Evolutionary conservation across 805 yeast genomes (phyloP).

Genomic region (Candida boleticola): DNA sequence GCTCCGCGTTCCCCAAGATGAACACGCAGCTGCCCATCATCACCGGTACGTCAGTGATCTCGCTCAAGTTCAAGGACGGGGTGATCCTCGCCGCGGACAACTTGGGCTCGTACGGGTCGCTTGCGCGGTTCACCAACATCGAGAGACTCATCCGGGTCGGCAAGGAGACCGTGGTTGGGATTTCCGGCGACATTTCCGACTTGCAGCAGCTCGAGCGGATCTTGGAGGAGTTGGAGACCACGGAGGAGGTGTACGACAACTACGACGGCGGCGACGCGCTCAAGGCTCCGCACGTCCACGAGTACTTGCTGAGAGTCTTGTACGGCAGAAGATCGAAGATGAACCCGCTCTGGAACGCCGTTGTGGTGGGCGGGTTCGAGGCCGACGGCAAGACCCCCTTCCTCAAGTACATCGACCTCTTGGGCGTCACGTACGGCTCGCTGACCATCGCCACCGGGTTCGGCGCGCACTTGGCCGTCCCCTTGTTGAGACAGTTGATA

Average conservation of each 20-base stretch:
- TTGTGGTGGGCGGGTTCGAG: constrained; percentile 86
- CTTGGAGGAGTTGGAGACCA: constrained; percentile 70
- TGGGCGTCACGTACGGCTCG: constrained; percentile 87
- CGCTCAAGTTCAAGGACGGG: constrained; percentile 86
- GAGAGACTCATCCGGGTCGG: constrained; percentile 89
- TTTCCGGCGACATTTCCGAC: constrained; percentile 93
- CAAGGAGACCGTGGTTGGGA: constrained; percentile 80
- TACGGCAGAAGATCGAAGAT: constrained; percentile 87
- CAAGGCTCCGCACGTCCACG: constrained; percentile 85
- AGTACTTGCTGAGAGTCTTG: constrained; percentile 79
- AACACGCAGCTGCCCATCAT: constrained; percentile 93
- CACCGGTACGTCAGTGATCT: constrained; percentile 95
- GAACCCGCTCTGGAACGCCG: constrained; percentile 96
- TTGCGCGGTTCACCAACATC: constrained; percentile 79
- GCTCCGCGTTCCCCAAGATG: constrained; percentile 57
- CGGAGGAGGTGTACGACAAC: constrained; percentile 77
- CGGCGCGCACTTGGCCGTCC: constrained; percentile 93
- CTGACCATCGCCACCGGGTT: constrained; percentile 94
- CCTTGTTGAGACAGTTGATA: constrained; percentile 80
- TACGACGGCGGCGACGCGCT: constrained; percentile 51
- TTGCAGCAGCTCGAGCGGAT: constrained; percentile 77
- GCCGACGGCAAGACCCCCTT: constrained; percentile 60
- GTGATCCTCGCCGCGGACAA: constrained; percentile 94
- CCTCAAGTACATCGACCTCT: constrained; percentile 80
- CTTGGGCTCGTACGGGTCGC: constrained; percentile 87